Base-by-base conservation (phyloP, 208 protist species). In the Leishmania mexicana region DNA sequence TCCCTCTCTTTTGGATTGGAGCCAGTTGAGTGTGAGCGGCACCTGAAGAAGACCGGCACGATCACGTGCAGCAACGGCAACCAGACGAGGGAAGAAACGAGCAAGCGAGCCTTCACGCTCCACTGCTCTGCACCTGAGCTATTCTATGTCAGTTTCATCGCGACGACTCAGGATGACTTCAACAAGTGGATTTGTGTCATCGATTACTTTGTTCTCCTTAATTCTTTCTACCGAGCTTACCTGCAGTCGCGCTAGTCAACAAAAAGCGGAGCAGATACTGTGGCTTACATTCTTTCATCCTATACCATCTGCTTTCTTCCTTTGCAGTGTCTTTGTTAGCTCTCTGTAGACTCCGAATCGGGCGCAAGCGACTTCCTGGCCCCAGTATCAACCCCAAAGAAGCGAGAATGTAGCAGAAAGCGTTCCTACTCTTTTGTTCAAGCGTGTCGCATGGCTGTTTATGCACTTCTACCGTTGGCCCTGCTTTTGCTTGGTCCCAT, bases 91-190 rank as follows among this genome's bases (percentile, higher is more conserved):
- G 58, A 86, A 7, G 87, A 89, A 24, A 79, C 75, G 17, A 71
- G 62, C 40, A 88, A 81, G 40, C 83, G 86, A 6, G 86, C 87
- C 19, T 88, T 93, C 47, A 90, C 89, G 3, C 75, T 93, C 5
- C 89, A 93, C 76, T 93, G 88, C 73, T 78, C 78, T 11, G 79
- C 87, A 13, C 87, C 89, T 3, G 85, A 89, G 75, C 72, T 85
- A 51, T 91, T 93, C 51, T 93, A 93, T 60, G 88, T 91, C 0
- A 91, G 78, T 21, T 93, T 93, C 72, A 86, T 93, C 47, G 83
- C 87, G 0, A 80, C 83, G 21, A 86, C 68, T 8, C 83, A 93
- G 13, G 74, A 87, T 31, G 83, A 89, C 51, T 84, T 90, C 19
- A 45, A 87, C 31, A 78, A 79, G 49, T 93, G 89, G 88, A 83